These are phyloP conservation scores for Viola pubescens DNA, from an alignment of 441 rosid genomes.

Conservation along the genomic window DNA sequence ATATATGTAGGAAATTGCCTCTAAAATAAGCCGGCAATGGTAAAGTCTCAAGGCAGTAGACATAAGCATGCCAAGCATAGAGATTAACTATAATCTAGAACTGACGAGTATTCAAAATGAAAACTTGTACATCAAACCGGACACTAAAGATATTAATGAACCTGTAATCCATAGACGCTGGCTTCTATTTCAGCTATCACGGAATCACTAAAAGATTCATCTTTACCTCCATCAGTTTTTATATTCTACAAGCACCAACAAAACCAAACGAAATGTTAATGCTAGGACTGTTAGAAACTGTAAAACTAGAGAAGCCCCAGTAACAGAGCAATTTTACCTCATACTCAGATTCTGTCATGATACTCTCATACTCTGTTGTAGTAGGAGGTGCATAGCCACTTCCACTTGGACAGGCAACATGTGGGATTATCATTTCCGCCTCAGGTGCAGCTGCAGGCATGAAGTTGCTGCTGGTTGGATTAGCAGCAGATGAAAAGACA, in stretches of 20 bases:
- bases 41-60: conserved; percentile 7
- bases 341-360: conserved; percentile 22
- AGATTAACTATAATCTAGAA: background rate
- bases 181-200: conserved; percentile 77
- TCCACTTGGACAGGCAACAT: conserved; percentile 22
- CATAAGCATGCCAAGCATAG: background rate
- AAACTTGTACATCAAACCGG: background rate
- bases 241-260: conserved; percentile 30
- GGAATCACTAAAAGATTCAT: conserved; percentile 34
- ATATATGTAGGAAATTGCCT: background rate
- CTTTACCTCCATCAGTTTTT: conserved; percentile 25
- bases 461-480: conserved; percentile 27
- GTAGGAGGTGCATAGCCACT: conserved; percentile 24
- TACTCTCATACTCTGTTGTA: conserved; percentile 18
- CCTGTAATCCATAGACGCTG: conserved; percentile 77
- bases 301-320: background rate
- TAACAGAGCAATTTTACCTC: conserved; percentile 20
- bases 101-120: background rate
- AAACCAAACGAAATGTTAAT: conserved; percentile 15
- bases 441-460: conserved; percentile 22
- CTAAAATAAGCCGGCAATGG: background rate
- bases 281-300: conserved; percentile 10
- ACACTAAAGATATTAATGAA: conserved; percentile 16
- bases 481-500: conserved; percentile 9
- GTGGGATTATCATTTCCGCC: conserved; percentile 7